phyloP scores from a whole-genome alignment of 2,329 filamentous ascomycete genomes.

The Metarhizium humberi region DNA sequence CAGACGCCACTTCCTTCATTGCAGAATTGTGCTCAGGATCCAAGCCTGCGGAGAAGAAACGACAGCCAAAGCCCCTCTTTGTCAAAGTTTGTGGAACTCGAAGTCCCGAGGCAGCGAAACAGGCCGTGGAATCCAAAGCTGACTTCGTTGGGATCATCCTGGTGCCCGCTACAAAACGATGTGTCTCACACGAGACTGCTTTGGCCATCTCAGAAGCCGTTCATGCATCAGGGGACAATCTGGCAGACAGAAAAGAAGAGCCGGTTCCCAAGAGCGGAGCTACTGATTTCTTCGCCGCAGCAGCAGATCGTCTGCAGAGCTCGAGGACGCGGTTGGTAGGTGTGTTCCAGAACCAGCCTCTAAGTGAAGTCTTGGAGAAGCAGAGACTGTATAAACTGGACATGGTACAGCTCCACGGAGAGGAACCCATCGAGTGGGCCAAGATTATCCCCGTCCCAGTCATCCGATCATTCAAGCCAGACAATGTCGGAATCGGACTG shows the following conservation, averaged over 20 bases:
- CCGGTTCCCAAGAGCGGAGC: slow-evolving; percentile 23
- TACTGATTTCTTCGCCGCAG: slow-evolving; percentile 63
- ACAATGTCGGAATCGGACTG: slow-evolving; percentile 58
- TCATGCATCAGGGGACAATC: slow-evolving; percentile 51
- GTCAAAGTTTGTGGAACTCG: slow-evolving; percentile 96
- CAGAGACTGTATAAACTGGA: slow-evolving; percentile 72
- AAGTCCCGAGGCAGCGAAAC: slow-evolving; percentile 67
- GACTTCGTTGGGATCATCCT: slow-evolving; percentile 92
- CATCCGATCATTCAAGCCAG: slow-evolving; percentile 74
- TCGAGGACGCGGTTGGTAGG: slow-evolving; percentile 72
- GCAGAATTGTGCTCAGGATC: slow-evolving; percentile 64
- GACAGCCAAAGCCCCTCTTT: slow-evolving; percentile 41
- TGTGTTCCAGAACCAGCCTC: slow-evolving; percentile 85
- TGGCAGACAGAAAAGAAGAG: slow-evolving; percentile 22
- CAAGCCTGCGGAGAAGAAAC: slow-evolving; percentile 23
- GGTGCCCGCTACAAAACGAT: slow-evolving; percentile 71
- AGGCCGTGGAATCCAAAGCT: slow-evolving; percentile 77
- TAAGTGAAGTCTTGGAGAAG: slow-evolving; percentile 72
- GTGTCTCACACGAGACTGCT: slow-evolving; percentile 69
- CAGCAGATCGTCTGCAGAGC: slow-evolving; percentile 37
- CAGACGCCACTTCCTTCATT: slow-evolving; percentile 76
- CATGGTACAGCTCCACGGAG: slow-evolving; percentile 84
- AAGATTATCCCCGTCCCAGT: slow-evolving; percentile 84
- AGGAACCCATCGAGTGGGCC: slow-evolving; percentile 89
- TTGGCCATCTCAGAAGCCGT: slow-evolving; percentile 72